Conservation (phyloP, 306 rosid genomes). For the Dalbergia cochinchinensis region DNA sequence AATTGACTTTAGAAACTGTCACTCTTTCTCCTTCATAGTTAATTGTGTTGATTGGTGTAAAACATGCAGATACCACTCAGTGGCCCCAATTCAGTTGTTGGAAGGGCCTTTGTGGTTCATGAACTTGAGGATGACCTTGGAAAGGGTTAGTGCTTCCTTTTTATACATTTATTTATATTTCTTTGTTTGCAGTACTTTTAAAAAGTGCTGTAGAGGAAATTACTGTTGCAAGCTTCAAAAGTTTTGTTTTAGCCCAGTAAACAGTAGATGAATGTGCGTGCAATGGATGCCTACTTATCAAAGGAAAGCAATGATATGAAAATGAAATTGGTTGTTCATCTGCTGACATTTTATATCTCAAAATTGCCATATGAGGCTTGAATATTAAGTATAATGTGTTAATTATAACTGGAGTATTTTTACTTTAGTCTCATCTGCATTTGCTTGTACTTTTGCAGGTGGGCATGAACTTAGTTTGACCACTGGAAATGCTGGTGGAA, state of each 20-base stretch:
- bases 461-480: conserved; percentile 88
- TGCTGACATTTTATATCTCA: conserved; percentile 24
- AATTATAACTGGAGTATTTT: conserved; percentile 21
- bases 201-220: conserved; percentile 32
- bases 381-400: conserved; percentile 20
- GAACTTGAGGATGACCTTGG: conserved; percentile 92
- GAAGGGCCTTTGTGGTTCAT: conserved; percentile 91
- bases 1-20: neutral
- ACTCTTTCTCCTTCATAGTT: conserved; percentile 28
- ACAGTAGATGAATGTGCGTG: neutral
- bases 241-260: neutral
- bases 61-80: conserved; percentile 71
- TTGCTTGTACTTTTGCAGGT: conserved; percentile 60
- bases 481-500: conserved; percentile 96
- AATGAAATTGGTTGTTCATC: conserved; percentile 36
- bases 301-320: conserved; percentile 24
- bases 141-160: conserved; percentile 70
- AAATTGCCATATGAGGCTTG: conserved; percentile 7
- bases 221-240: conserved; percentile 33
- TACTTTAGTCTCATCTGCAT: conserved; percentile 34
- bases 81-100: conserved; percentile 81
- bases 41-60: conserved; percentile 7
- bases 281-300: conserved; percentile 21
- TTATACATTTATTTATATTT: conserved; percentile 13
- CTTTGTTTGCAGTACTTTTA: neutral